Evolutionary conservation across 805 yeast genomes (phyloP), one percentile per base, ranked within the genome.

Genomic region (Wickerhamomyces queroliae): DNA sequence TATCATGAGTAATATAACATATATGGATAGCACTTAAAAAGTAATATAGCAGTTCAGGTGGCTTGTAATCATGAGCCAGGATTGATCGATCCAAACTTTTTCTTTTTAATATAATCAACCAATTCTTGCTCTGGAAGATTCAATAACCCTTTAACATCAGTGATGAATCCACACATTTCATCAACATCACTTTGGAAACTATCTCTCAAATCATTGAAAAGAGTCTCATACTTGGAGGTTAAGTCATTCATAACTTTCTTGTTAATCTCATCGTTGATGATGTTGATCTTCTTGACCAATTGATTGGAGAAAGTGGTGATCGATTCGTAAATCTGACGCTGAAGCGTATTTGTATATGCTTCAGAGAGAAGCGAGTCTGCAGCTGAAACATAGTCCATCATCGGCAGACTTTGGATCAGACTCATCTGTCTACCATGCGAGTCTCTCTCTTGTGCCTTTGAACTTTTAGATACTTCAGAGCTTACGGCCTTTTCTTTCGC

Each of bases 261-360:
- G 39, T 63, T 66, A 41, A 66, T 45, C 40, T 64, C 69, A 6
- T 56, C 50, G 38, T 65, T 66, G 34, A 66, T 61, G 6, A 66
- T 49, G 4, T 52, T 48, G 29, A 66, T 58, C 44, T 65, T 66
- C 16, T 50, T 47, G 0, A 55, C 50, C 34, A 66, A 43, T 27
- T 62, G 64, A n/a, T 55, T 50, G 1, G 69, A 58, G 43, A 66
- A 66, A 4, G 42, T 38, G 4, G 49, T 42, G 16, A 66, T 58
- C 0, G 70, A 64, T 10, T 51, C 53, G 37, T 42, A 53, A 7
- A 66, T 66, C 40, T 66, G 69, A 16, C 56, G 52, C 40, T 66
- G 69, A 19, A 66, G 42, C 13, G 56, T 55, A 25, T 56, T 54
- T 2, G 71, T 64, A 31, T 64, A 62, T 2, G 63, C 60, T 28